These are phyloP conservation scores for Cladosporium oxysporum DNA, from an alignment of 2,329 filamentous ascomycete species.

Conservation along the genomic window DNA sequence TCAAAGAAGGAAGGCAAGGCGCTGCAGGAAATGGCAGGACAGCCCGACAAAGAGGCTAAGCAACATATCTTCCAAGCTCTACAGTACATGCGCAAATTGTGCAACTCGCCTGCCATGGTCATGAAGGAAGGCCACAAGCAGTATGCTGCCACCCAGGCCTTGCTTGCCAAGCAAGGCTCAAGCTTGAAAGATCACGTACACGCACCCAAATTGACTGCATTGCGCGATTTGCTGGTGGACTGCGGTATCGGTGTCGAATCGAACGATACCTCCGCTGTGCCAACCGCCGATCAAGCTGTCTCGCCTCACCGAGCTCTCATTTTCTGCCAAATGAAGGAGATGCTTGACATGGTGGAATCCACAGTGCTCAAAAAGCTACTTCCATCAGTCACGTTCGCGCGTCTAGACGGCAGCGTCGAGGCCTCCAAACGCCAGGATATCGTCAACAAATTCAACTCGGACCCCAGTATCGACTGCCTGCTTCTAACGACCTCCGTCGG, in stretches of 20 bases:
- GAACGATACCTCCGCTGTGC: slow-evolving; percentile 47
- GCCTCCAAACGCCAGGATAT: slow-evolving; percentile 94
- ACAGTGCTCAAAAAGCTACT: slow-evolving; percentile 87
- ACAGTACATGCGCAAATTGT: slow-evolving; percentile 99
- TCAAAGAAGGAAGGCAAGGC: slow-evolving; percentile 89
- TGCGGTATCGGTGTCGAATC: slow-evolving; percentile 88
- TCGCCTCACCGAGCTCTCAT: slow-evolving; percentile 94
- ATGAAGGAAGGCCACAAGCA: slow-evolving; percentile 92
- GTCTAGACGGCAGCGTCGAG: slow-evolving; percentile 92
- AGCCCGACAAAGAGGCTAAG: slow-evolving; percentile 88
- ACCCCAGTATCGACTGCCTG: slow-evolving; percentile 92
- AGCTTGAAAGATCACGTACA: slow-evolving; percentile 82
- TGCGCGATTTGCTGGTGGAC: slow-evolving; percentile 93
- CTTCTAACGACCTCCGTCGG: slow-evolving; percentile 94
- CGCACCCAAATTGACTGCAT: slow-evolving; percentile 86
- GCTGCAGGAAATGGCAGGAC: slow-evolving; percentile 78
- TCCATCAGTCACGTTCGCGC: slow-evolving; percentile 88
- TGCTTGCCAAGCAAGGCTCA: slow-evolving; percentile 76
- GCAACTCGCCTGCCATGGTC: slow-evolving; percentile 94
- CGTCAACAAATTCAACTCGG: slow-evolving; percentile 97
- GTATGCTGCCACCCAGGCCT: slow-evolving; percentile 82
- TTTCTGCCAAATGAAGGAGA: slow-evolving; percentile 99
- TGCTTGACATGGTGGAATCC: slow-evolving; percentile 98
- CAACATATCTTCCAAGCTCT: slow-evolving; percentile 98
- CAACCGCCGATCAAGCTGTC: slow-evolving; percentile 72